phyloP scores from a whole-genome alignment of 2,329 filamentous ascomycete genomes.

The Colletotrichum gigasporum region DNA sequence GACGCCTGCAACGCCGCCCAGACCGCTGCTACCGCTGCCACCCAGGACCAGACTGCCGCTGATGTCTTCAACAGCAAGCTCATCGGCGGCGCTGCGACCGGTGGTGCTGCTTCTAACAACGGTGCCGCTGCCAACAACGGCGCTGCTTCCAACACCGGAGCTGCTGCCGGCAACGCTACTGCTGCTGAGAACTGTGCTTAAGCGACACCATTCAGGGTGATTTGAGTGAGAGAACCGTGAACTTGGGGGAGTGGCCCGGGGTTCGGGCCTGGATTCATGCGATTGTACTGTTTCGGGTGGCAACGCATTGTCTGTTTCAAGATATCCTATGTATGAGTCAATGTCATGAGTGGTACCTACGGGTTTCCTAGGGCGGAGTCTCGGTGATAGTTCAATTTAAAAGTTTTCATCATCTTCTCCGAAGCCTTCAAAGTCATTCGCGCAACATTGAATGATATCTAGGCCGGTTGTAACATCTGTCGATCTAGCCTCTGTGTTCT shows the following conservation, averaged over 20 bases:
- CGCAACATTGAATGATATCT: too few species aligned
- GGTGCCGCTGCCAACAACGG: not conserved
- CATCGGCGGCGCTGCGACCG: slow-evolving; percentile 8
- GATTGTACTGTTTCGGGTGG: not conserved
- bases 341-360: not conserved
- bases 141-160: too few species aligned
- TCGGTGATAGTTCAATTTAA: not conserved
- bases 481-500: too few species aligned
- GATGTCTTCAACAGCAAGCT: slow-evolving; percentile 37
- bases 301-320: not conserved
- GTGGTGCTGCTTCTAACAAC: too few species aligned
- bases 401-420: too few species aligned
- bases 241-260: too few species aligned
- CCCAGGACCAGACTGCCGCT: slow-evolving; percentile 37
- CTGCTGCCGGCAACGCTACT: slow-evolving; percentile 1
- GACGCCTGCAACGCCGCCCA: slow-evolving; percentile 27
- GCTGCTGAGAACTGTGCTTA: not conserved
- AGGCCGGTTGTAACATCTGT: too few species aligned
- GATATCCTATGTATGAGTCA: not conserved
- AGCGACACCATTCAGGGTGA: not conserved
- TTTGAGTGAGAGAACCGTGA: not conserved
- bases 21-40: slow-evolving; percentile 30
- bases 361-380: not conserved
- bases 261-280: too few species aligned
- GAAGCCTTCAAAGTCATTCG: too few species aligned